These are phyloP conservation scores for Sphagnum magellanicum DNA, from an alignment of 228 moss, liverwort and hornwort species.

Conservation along the genomic window DNA sequence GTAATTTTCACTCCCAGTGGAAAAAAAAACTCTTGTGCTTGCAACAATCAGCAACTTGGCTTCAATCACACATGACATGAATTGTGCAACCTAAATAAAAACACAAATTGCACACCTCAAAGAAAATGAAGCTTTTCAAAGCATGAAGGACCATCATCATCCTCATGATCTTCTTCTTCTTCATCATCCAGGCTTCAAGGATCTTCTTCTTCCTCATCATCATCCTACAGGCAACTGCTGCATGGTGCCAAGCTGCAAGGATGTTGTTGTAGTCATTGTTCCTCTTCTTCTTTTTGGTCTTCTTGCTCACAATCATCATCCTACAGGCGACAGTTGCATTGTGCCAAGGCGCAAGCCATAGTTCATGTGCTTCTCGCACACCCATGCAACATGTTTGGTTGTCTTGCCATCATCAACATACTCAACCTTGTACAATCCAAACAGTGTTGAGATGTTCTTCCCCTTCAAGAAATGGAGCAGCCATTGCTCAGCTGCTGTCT, in stretches of 20 bases:
- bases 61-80: too few species aligned
- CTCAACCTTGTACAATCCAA: conserved; percentile 40
- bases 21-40: too few species aligned
- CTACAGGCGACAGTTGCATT: conserved; percentile 23
- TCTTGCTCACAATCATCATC: background rate
- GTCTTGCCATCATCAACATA: conserved; percentile 44
- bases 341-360: conserved; percentile 37
- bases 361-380: conserved; percentile 59
- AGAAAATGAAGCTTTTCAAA: too few species aligned
- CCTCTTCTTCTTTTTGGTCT: too few species aligned
- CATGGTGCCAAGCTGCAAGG: conserved; percentile 26
- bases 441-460: conserved; percentile 40
- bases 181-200: too few species aligned
- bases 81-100: too few species aligned
- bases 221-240: conserved; percentile 17
- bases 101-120: too few species aligned
- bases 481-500: conserved; percentile 56
- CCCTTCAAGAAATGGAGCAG: conserved; percentile 46
- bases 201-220: background rate
- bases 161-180: too few species aligned
- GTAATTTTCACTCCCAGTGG: too few species aligned
- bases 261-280: too few species aligned
- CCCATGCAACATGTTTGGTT: conserved; percentile 36
- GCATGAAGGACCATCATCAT: too few species aligned
- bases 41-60: too few species aligned